These are phyloP conservation scores for Colletotrichum sp. DNA, from an alignment of 2,329 filamentous ascomycete genomes.

Conservation along the genomic window DNA sequence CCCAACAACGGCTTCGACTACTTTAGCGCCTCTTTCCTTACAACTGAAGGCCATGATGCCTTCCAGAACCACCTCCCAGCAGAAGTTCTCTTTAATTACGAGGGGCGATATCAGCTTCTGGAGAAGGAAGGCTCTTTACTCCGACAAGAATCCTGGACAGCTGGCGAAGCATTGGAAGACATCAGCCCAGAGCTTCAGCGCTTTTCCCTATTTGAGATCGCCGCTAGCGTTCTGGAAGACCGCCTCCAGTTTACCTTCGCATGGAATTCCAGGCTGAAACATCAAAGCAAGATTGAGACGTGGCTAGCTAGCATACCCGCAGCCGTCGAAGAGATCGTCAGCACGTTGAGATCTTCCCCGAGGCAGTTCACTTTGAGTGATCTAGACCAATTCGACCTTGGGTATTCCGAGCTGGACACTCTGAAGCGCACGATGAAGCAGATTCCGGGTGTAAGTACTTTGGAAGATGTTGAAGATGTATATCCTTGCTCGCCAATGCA, in stretches of 20 bases:
- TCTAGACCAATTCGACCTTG: not conserved
- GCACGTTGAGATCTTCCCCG: not conserved
- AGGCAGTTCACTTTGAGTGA: not conserved
- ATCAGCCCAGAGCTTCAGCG: not conserved
- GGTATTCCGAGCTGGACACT: not conserved
- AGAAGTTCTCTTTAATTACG: slow-evolving; percentile 56
- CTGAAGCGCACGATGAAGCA: not conserved
- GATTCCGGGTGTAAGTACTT: not conserved
- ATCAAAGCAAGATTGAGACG: not conserved
- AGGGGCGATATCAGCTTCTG: slow-evolving; percentile 49
- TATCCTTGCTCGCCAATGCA: slow-evolving; percentile 45
- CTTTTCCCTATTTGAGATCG: not conserved
- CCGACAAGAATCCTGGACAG: not conserved
- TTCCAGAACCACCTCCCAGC: slow-evolving; percentile 35
- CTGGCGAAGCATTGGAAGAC: not conserved
- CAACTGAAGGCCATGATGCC: not conserved
- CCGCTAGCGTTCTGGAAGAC: not conserved
- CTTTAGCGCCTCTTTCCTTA: not conserved
- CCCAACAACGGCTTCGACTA: slow-evolving; percentile 12
- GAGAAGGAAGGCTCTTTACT: slow-evolving; percentile 37
- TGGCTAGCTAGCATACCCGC: not conserved
- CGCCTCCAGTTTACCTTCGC: not conserved
- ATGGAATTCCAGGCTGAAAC: not conserved
- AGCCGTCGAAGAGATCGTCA: not conserved
- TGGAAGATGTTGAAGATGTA: slow-evolving; percentile 33